A percentile compares a stretch with the other conserved stretches of the same genome.
Conservation (phyloP, 2,329 filamentous ascomycete genomes). For the Trichophyton benhamiae region DNA sequence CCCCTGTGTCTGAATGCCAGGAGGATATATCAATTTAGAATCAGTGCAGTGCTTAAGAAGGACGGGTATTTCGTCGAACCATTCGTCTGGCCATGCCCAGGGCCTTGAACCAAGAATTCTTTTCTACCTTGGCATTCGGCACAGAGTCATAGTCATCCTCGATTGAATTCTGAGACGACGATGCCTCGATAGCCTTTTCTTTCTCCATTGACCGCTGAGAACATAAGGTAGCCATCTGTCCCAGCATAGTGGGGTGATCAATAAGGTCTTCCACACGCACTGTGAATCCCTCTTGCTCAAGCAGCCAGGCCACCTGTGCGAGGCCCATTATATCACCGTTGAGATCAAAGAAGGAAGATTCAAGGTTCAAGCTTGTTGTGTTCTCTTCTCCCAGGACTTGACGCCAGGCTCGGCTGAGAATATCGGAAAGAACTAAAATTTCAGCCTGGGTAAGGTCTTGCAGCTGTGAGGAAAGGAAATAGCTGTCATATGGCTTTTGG, state of each 20-base stretch:
- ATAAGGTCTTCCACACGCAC: constrained; percentile 31
- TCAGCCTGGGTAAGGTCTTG: constrained; percentile 28
- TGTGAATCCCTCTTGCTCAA: constrained; percentile 30
- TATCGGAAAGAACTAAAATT: constrained; percentile 29
- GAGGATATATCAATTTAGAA: background rate
- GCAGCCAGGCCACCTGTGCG: constrained; percentile 30
- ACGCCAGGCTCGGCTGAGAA: constrained; percentile 29
- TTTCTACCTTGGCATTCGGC: constrained; percentile 7
- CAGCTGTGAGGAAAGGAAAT: constrained; percentile 26
- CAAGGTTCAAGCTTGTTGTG: constrained; percentile 22
- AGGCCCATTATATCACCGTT: constrained; percentile 33
- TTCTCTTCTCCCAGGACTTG: constrained; percentile 24
- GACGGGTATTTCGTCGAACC: constrained; percentile 12
- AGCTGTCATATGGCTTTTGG: constrained; percentile 17
- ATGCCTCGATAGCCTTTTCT: background rate
- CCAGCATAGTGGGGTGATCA: constrained; percentile 30
- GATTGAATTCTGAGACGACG: constrained; percentile 7
- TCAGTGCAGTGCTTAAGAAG: constrained; percentile 10
- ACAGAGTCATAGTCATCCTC: constrained; percentile 6
- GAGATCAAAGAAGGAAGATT: constrained; percentile 32
- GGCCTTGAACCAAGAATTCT: constrained; percentile 12
- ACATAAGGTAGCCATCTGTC: constrained; percentile 25
- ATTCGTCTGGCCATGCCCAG: constrained; percentile 11
- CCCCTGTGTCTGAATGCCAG: background rate
- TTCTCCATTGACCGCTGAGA: constrained; percentile 6